Base-by-base conservation (phyloP, 768 basidiomycete species). In the Rhodotorula kratochvilovae region DNA sequence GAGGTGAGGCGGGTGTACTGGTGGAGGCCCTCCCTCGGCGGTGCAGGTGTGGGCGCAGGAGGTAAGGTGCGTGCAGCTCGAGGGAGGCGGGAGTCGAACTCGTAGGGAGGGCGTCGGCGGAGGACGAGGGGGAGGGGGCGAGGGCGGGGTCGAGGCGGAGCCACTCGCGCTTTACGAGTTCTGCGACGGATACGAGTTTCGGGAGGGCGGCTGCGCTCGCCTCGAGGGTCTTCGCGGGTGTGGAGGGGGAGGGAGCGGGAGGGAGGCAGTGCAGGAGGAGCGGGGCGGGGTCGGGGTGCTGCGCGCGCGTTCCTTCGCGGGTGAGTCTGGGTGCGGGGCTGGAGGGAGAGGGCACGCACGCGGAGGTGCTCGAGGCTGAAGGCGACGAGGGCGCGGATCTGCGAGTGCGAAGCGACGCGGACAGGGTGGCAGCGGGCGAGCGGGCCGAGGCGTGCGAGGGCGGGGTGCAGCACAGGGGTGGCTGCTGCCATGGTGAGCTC, bases 101-200 rank as follows among this genome's bases (percentile, higher is more conserved):
- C 13, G 39, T 13, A 13, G 13, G 39, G 39, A 7, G 39, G 50
- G 39, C 15, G 6, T 2, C 5, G 3, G 15, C 3, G 35, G 23
- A 50, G 23, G 15, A 46, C 45, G 45, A 43, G 60, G n/a, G 21
- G 43, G 16, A 27, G 60, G 29, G n/a, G 25, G 51, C 27, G 5
- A 19, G 23, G 7, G 39, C 13, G 31, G 31, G 43, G 8, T 42
- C 31, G 13, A 62, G 7, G 50, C 13, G 17, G 16, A 39, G 13
- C 25, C 25, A 68, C 48, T 68, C 67, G 23, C 68, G 56, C 35
- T 56, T 54, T 63, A 70, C 36, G 31, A 70, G n/a, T 43, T 70
- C 63, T 6, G 23, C 57, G 43, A 70, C n/a, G 21, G 68, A 70
- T n/a, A 70, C 68, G 46, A 70, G 63, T 31, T 70, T 70, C 15